phyloP scores from a whole-genome alignment of 129 eudicot genomes.

The Flaveria bidentis region DNA sequence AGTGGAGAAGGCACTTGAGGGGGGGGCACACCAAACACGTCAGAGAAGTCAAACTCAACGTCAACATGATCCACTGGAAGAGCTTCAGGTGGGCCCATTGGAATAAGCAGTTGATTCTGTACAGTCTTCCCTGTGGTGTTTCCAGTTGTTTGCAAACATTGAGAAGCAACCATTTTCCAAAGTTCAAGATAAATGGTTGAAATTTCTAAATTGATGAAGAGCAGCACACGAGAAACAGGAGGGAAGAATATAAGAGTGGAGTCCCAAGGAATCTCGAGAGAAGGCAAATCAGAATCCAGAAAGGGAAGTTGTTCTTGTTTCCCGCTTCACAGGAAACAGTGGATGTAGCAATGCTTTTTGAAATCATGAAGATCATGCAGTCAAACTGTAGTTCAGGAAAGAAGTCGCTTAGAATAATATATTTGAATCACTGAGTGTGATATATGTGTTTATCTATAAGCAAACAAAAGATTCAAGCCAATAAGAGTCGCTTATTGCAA shows the following conservation, averaged over 20 bases:
- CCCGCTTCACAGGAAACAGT: constrained; percentile 68
- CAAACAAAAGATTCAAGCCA: not conserved
- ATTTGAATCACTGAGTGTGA: not conserved
- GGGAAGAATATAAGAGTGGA: constrained; percentile 25
- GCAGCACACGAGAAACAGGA: constrained; percentile 35
- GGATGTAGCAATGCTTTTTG: constrained; percentile 53
- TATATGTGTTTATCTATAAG: constrained; percentile 10
- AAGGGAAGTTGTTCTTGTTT: constrained; percentile 53
- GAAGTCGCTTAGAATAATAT: constrained; percentile 24
- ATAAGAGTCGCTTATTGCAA: not conserved
- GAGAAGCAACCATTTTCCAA: constrained; percentile 61
- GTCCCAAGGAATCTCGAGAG: constrained; percentile 47
- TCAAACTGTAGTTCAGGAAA: constrained; percentile 42
- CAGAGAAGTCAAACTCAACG: constrained; percentile 63
- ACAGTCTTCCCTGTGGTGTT: constrained; percentile 36
- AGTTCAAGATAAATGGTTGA: not conserved
- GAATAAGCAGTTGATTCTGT: constrained; percentile 36
- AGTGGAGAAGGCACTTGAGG: constrained; percentile 43
- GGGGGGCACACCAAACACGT: constrained; percentile 58
- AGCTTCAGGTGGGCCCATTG: constrained; percentile 33
- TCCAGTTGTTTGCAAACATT: constrained; percentile 33
- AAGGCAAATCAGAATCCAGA: constrained; percentile 50
- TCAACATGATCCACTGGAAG: constrained; percentile 44
- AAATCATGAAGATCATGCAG: constrained; percentile 66
- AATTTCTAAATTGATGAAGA: constrained; percentile 43